Conservation (phyloP, 345 rosid genomes). For the Dimocarpus longan region DNA sequence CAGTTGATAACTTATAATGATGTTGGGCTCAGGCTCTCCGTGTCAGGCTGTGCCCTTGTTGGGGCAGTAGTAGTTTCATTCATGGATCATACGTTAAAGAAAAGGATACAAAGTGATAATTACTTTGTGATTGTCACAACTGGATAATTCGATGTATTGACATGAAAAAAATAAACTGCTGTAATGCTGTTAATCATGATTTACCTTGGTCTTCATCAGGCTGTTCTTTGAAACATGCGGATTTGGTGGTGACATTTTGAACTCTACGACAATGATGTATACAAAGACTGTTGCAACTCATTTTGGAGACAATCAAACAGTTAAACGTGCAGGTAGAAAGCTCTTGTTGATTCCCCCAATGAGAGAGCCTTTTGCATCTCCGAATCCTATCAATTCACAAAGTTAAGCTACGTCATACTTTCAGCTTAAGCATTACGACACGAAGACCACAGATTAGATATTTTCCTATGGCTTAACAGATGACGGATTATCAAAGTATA, state of each 20-base stretch:
- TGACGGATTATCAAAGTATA: neutral
- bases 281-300: slow-evolving; percentile 41
- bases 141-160: neutral
- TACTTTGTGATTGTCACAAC: neutral
- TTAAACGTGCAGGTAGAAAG: slow-evolving; percentile 36
- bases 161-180: neutral
- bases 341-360: slow-evolving; percentile 43
- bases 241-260: slow-evolving; percentile 77
- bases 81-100: slow-evolving; percentile 3
- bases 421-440: neutral
- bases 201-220: slow-evolving; percentile 38
- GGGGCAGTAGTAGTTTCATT: neutral
- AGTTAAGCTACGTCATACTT: neutral
- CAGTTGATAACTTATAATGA: neutral
- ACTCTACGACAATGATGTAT: slow-evolving; percentile 88
- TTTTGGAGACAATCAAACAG: slow-evolving; percentile 28
- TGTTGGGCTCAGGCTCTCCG: neutral
- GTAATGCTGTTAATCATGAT: neutral
- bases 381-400: slow-evolving; percentile 9
- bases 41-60: neutral
- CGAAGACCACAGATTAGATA: neutral
- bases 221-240: slow-evolving; percentile 86
- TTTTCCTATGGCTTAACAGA: neutral
- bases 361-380: slow-evolving; percentile 15
- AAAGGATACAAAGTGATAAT: neutral